Base-by-base conservation (phyloP, 345 rosid species). In the Chamaenerion angustifolium region DNA sequence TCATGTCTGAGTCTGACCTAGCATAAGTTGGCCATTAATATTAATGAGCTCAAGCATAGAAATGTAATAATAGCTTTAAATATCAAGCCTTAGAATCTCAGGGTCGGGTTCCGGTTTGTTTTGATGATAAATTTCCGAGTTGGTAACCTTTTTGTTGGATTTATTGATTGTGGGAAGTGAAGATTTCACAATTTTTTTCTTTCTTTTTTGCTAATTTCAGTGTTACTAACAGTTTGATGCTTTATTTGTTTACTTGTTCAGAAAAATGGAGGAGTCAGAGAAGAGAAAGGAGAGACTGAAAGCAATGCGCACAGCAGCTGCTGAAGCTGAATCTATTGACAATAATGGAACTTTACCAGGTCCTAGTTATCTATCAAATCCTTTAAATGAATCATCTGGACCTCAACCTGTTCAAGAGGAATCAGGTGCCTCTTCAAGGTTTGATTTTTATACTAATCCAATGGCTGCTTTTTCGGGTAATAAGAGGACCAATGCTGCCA, bases 391-490 rank as follows among this genome's bases (percentile, higher is more conserved):
- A 27, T 18, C 78, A 41, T 49, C 77, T 4, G 56, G 60, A 2
- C 49, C 63, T 42, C 56, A 12, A 6, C 45, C 55, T 16, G 54
- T 10, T 51, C 70, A 59, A 48, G 75, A 61, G 51, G 71, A 46
- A n/a, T 43, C 68, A 0, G 43, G 16, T 55, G 69, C 61, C 21
- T 42, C 67, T 42, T 69, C 72, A 5, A 75, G 85, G 64, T 89
- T 83, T 54, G 94, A 79, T 69, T 85, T 64, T 59, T 85, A 85
- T 58, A 85, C 90, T 0, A 82, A 89, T 23, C 88, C 95, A 5
- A 72, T 74, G 80, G 66, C 90, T 7, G 90, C 97, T 48, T 85
- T 75, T 55, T 79, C 90, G 61, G 71, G 72, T 55, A 64, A 70
- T 69, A 77, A 62, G 65, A 68, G 43, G 52, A 72, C 68, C 62